These are phyloP conservation scores for Magnaporthales sp. DNA, from an alignment of 2,329 filamentous ascomycete species.

Conservation along the genomic window DNA sequence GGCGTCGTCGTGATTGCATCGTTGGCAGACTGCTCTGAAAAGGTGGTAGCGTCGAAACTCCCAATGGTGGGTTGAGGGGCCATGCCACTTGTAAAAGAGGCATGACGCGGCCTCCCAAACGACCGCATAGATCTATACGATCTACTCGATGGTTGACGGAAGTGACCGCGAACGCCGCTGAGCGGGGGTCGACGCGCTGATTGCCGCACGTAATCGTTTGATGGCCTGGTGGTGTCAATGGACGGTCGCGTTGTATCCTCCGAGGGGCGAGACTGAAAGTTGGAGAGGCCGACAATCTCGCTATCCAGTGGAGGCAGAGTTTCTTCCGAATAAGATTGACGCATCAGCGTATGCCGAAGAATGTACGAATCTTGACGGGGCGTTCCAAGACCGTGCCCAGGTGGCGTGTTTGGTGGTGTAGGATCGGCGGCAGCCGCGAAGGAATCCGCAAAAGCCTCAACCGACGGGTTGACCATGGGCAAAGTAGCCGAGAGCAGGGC, in stretches of 20 bases:
- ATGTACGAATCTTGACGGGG: slow-evolving; percentile 48
- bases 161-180: slow-evolving; percentile 28
- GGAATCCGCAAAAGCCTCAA: slow-evolving; percentile 44
- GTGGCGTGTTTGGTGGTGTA: slow-evolving; percentile 55
- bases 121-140: slow-evolving; percentile 42
- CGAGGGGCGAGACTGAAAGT: slow-evolving; percentile 16
- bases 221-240: slow-evolving; percentile 16
- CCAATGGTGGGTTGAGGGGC: slow-evolving; percentile 39
- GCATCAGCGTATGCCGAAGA: slow-evolving; percentile 36
- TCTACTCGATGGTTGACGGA: slow-evolving; percentile 36
- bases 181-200: slow-evolving; percentile 23
- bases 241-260: slow-evolving; percentile 25
- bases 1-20: slow-evolving; percentile 33
- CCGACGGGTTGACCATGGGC: slow-evolving; percentile 32
- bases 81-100: slow-evolving; percentile 51
- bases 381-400: slow-evolving; percentile 33
- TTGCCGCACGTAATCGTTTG: slow-evolving; percentile 17
- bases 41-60: slow-evolving; percentile 54
- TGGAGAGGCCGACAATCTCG: slow-evolving; percentile 24
- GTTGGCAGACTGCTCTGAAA: slow-evolving; percentile 41
- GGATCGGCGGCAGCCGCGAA: slow-evolving; percentile 40
- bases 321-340: slow-evolving; percentile 25
- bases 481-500: slow-evolving; percentile 20
- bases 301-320: slow-evolving; percentile 32
- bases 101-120: slow-evolving; percentile 43